Base-by-base conservation (phyloP, 2,329 filamentous ascomycete genomes). In the Hymenoscyphus occultus region DNA sequence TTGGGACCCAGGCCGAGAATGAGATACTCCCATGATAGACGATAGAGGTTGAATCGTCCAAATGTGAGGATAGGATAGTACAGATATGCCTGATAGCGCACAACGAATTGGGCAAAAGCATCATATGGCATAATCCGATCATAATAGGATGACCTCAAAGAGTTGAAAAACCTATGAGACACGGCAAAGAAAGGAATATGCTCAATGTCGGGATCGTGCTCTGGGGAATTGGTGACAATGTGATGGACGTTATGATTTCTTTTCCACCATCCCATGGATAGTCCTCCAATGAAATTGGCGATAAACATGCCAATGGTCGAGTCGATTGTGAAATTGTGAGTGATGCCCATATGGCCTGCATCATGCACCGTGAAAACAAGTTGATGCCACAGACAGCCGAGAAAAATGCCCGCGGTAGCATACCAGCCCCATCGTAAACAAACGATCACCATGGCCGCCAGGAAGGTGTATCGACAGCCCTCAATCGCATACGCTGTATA, bases 251-350 rank as follows among this genome's bases (percentile, higher is more conserved):
- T 98, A 78, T 98, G 94, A 76, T 88, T 97, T 67, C 87, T 85
- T 79, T 98, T 98, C 94, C 95, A 99, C 95, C 95, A 99, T 56
- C 94, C 92, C 62, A 97, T 80, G 32, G 92, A 97, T 40, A 99
- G 79, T 0, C 95, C 95, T 45, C 95, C 95, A 22, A 95, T 80
- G 72, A 90, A 98, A 76, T 97, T 90, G 62, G 93, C 93, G 73
- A 97, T 90, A 69, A 96, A 79, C 74, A 98, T 97, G 59, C 92
- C 94, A 68, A 99, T 92, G 59, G 90, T 82, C 1, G 90, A 90
- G 77, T 99, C 95, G 45, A 87, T 78, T 60, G 90, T 88, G 76
- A 94, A 98, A 75, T 89, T 83, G 78, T 98, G 94, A 1, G 95
- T 99, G 72, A 99, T 97, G 70, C 92, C 95, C 90, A 97, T 96